phyloP scores from a whole-genome alignment of 2,329 filamentous ascomycete genomes.

The Magnaporthales sp. region DNA sequence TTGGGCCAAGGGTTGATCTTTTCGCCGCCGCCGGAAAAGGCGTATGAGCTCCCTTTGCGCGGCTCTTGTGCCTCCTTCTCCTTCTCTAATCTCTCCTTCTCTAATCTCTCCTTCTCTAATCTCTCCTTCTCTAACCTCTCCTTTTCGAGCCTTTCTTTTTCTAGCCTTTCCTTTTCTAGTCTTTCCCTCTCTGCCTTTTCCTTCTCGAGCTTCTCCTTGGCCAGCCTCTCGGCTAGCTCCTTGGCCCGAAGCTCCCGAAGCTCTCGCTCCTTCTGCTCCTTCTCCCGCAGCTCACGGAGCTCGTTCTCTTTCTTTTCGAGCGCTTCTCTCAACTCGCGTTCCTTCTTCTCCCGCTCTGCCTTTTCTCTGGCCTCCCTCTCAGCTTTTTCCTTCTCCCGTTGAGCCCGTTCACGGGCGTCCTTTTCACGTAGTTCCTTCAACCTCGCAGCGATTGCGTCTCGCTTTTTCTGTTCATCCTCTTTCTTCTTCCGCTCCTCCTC shows the following conservation, averaged over 20 bases:
- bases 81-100: conserved; percentile 21
- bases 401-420: conserved; percentile 36
- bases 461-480: conserved; percentile 52
- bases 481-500: conserved; percentile 55
- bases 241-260: conserved; percentile 28
- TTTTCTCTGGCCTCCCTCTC: conserved; percentile 19
- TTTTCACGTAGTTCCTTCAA: conserved; percentile 48
- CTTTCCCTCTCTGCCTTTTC: conserved; percentile 29
- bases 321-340: conserved; percentile 23
- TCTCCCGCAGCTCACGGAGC: conserved; percentile 21
- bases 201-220: conserved; percentile 21
- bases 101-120: conserved; percentile 17
- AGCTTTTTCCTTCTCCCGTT: conserved; percentile 21
- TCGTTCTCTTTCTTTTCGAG: conserved; percentile 28
- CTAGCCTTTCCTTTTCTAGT: conserved; percentile 23
- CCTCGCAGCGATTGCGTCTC: conserved; percentile 44
- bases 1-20: conserved; percentile 63
- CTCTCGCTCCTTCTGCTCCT: conserved; percentile 19
- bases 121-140: conserved; percentile 16
- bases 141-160: background rate
- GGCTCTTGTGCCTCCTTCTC: conserved; percentile 22
- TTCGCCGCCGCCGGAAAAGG: conserved; percentile 58
- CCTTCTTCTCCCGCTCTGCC: conserved; percentile 17
- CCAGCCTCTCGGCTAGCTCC: conserved; percentile 38
- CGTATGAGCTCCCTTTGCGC: conserved; percentile 46